Base-by-base conservation (phyloP, 176 grass and related monocot species). In the Raddia distichophylla region DNA sequence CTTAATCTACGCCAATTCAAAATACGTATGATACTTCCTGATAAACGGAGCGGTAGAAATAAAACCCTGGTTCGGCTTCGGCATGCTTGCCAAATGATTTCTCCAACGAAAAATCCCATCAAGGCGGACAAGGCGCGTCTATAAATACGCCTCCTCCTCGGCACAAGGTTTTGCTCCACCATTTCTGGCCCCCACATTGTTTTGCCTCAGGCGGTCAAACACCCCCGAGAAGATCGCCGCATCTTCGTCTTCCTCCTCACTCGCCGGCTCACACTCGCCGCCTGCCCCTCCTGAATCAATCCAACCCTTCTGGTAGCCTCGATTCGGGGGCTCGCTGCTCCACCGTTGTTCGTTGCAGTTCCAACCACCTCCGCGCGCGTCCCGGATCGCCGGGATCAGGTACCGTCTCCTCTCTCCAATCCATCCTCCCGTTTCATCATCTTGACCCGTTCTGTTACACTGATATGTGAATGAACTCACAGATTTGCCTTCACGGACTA, bases 331-430 rank as follows among this genome's bases (percentile, higher is more conserved):
- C 16, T 56, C 16, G 0, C 64, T 56, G 43, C 10, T 70, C 51
- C 15, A 18, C 69, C 53, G 18, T 7, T 37, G 2, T 12, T 59
- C 53, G 18, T 7, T 37, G 2, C n/a, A 18, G 79, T 13, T 35
- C 20, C 20, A 13, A 2, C 42, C n/a, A 18, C 56, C 62, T 11
- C 7, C 10, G 34, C 49, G 15, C 10, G 34, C 49, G 15, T 73
- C 59, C 16, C 49, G 37, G 47, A 47, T 79, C 58, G 10, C 48
- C 57, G 67, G 58, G 75, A 85, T 65, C 67, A 73, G 84, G 84
- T 86, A 66, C n/a, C 2, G 4, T 3, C 56, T 20, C 6, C 2
- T 1, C 2, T 2, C 18, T 49, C 49, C 10, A 12, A 4, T 20
- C n/a, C n/a, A 7, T 58, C n/a, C 9, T 1, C 56, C 13, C 8